These are phyloP conservation scores for Chlorella sp. DNA, from an alignment of 139 green algal genomes.

Conservation along the genomic window DNA sequence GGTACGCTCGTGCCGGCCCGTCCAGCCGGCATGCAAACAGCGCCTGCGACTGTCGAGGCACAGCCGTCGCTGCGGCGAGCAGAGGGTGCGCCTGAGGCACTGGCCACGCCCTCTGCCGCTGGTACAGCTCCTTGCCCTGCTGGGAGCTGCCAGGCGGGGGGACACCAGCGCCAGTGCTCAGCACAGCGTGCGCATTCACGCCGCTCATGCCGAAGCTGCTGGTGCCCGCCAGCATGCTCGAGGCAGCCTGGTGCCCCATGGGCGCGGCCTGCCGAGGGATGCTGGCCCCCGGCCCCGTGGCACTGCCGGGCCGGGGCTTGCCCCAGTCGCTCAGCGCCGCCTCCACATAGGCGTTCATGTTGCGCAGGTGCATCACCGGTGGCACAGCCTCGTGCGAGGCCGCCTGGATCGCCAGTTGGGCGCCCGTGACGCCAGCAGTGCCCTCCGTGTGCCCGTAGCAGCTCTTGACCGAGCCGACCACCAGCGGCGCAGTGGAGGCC, in stretches of 20 bases:
- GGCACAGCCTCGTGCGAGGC: background rate
- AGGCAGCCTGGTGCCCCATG: background rate
- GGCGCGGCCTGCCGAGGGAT: constrained; percentile 2
- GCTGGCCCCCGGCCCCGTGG: constrained; percentile 7
- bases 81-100: background rate
- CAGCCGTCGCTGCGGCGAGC: background rate
- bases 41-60: background rate
- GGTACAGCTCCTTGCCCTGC: background rate
- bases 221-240: constrained; percentile 1
- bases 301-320: background rate
- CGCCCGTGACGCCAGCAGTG: constrained; percentile 38
- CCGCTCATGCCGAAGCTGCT: constrained; percentile 51
- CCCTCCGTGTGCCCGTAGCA: constrained; percentile 65
- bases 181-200: constrained; percentile 45
- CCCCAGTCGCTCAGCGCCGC: constrained; percentile 11
- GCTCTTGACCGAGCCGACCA: constrained; percentile 47
- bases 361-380: constrained; percentile 62
- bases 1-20: constrained; percentile 30
- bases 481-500: background rate
- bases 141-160: background rate
- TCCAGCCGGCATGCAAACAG: background rate
- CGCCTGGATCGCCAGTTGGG: background rate
- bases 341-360: constrained; percentile 69
- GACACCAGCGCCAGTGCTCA: background rate
- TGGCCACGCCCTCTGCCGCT: background rate